A percentile compares a stretch with the other conserved stretches of the same genome.
Evolutionary conservation across 257 asterid genomes (phyloP).

Genomic region (Plectranthus barbatus): DNA sequence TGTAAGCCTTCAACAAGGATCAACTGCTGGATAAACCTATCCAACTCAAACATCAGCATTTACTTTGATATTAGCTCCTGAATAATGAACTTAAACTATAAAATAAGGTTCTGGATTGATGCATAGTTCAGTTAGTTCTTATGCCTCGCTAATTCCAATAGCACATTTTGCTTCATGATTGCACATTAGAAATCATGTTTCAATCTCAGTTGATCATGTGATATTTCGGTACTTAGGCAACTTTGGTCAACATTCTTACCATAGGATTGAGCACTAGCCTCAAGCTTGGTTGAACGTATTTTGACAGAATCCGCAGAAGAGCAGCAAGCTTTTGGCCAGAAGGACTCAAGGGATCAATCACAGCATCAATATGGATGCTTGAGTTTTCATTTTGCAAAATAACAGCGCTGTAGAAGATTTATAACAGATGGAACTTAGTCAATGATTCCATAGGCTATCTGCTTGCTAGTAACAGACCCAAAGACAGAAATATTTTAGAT

Average conservation of each 20-base stretch:
- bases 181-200: background rate
- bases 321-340: slow-evolving; percentile 94
- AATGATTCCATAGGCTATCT: slow-evolving; percentile 2
- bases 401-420: slow-evolving; percentile 66
- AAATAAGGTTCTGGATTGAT: background rate
- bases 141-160: background rate
- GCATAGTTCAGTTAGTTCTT: background rate
- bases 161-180: background rate
- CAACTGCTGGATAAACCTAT: background rate
- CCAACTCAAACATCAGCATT: background rate
- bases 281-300: slow-evolving; percentile 82
- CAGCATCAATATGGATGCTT: slow-evolving; percentile 93
- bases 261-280: slow-evolving; percentile 92
- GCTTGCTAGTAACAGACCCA: background rate
- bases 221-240: background rate
- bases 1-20: background rate
- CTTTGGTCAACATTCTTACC: slow-evolving; percentile 25
- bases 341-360: slow-evolving; percentile 92
- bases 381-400: slow-evolving; percentile 58
- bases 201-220: background rate
- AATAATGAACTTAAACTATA: background rate
- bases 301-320: slow-evolving; percentile 74
- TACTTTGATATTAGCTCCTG: background rate
- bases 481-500: background rate
- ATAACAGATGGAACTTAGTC: slow-evolving; percentile 11